Evolutionary conservation across 106 monocot genomes (phyloP), one percentile per base, ranked within the genome.

Genomic region (Dendrobium catenatum): DNA sequence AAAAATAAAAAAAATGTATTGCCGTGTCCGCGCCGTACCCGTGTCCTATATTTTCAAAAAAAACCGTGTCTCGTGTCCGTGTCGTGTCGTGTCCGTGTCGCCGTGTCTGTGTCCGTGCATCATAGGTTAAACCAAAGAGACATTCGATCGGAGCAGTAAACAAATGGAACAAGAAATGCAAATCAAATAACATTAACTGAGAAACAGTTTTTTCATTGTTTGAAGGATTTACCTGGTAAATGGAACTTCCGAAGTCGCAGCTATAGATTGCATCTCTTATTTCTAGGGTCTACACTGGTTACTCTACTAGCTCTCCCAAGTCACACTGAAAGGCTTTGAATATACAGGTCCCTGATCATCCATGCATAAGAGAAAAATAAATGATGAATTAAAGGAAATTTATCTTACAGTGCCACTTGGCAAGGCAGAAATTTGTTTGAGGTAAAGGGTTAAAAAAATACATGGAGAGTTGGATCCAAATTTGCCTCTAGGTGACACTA

Each of bases 191-290:
- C 9, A 49, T 5, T 16, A 29, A 22, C 13, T 4, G 6, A 16
- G 31, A 48, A 48, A 42, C 42, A n/a, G 72, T 8, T 47, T 41
- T 41, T 4, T 22, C 1, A 16, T 20, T 1, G 29, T 43, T 67
- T 8, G 7, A 66, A 64, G 43, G 1, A 26, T 64, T 80, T 48
- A 80, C 80, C 70, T 26, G 29, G n/a, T 7, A 47, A 47, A 6
- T 17, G 29, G 31, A 43, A 72, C 43, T 17, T 68, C 18, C 8
- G 37, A 70, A 72, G 70, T 46, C 2, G 68, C 5, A 2, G 49
- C 18, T 13, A 64, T 24, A 47, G 68, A 70, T 17, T 48, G 68
- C 80, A 80, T 80, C 79, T 74, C 9, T 26, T 11, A 16, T 49
- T 48, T 64, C 55, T 56, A 26, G 58, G 43, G 37, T 70, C 4